phyloP scores from a whole-genome alignment of 371 early-diverging fungal species.

The Mortierella sp. region DNA sequence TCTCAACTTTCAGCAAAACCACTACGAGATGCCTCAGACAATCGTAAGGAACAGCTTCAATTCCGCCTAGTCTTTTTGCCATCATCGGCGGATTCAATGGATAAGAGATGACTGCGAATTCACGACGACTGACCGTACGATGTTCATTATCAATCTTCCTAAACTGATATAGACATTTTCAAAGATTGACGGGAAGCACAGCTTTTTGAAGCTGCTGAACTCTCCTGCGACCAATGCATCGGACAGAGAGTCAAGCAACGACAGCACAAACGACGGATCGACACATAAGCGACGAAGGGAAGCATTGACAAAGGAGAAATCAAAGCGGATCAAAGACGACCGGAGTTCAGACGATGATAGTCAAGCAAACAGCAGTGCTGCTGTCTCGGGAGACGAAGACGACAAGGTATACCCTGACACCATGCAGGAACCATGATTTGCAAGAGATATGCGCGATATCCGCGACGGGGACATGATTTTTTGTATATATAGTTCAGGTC shows the following conservation, averaged over 20 bases:
- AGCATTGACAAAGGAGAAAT: constrained; percentile 35
- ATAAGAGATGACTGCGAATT: not conserved
- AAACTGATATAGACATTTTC: constrained; percentile 27
- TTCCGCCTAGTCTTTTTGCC: too few relatives aligned
- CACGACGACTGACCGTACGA: not conserved
- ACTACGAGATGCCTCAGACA: constrained; percentile 64
- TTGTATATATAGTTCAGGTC: not conserved
- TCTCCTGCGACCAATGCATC: constrained; percentile 21
- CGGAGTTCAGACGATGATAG: constrained; percentile 57
- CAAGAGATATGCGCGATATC: not conserved
- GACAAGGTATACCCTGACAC: constrained; percentile 29
- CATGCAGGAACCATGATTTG: not conserved
- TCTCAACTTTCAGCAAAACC: constrained; percentile 70
- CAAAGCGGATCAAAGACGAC: constrained; percentile 43
- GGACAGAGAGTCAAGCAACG: constrained; percentile 45
- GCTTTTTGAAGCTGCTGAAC: constrained; percentile 43
- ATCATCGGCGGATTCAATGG: not conserved
- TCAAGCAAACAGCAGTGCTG: constrained; percentile 37
- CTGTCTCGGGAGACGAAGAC: constrained; percentile 46
- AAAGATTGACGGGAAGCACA: constrained; percentile 41
- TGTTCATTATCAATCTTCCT: not conserved
- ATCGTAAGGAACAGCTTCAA: constrained; percentile 42
- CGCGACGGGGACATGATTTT: not conserved
- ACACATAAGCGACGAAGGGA: constrained; percentile 53
- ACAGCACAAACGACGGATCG: constrained; percentile 33